Evolutionary conservation across 192 early-diverging fungal species (phyloP), one percentile per base, ranked within the genome.

Genomic region (Dispira parvispora): DNA sequence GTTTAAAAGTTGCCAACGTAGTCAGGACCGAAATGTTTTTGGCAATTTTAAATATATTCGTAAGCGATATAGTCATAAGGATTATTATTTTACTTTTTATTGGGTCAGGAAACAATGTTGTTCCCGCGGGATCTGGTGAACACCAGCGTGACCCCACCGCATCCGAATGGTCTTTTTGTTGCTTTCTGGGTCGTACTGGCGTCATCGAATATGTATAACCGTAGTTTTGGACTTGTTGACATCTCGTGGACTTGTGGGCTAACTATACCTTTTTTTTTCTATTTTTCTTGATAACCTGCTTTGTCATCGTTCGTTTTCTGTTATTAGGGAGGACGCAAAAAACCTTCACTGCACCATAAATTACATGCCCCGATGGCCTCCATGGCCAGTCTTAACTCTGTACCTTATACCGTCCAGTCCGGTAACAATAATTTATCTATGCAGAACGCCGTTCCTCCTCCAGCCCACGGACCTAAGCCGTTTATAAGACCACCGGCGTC

Each of bases 331-430:
- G 53, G 53, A 26, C 53, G 53, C 25, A 55, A 55, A 25, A 55
- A 55, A 25, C 53, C 53, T 21, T 55, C 53, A 55, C 21, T 55
- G 53, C 53, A 55, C 25, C 32, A 38, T 38, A 55, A 55, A 25
- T 13, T 55, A 21, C 53, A 55, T 21, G 23, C 12, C 18, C 53
- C 53, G 20, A 55, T 55, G 53, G 53, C 53, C 12, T 55, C 53
- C 18, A 55, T 55, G 53, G 53, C 53, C 20, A 55, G 25, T 12
- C 53, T 55, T 21, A 55, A 55, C 53, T 14, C 13, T 1, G 53
- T 55, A 3, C 18, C 53, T 28, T 55, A 55, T 21, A 28, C 13
- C 25, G 53, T 28, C 53, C 53, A 55, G 20, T 55, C 53, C 16
- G 21, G 53, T 26, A 23, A 8, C 16, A 3, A 0, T 13, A 28